Evolutionary conservation across 2,329 filamentous ascomycete species (phyloP), one percentile per base, ranked within the genome.

Genomic region (Phaeophleospora eucalypticola): DNA sequence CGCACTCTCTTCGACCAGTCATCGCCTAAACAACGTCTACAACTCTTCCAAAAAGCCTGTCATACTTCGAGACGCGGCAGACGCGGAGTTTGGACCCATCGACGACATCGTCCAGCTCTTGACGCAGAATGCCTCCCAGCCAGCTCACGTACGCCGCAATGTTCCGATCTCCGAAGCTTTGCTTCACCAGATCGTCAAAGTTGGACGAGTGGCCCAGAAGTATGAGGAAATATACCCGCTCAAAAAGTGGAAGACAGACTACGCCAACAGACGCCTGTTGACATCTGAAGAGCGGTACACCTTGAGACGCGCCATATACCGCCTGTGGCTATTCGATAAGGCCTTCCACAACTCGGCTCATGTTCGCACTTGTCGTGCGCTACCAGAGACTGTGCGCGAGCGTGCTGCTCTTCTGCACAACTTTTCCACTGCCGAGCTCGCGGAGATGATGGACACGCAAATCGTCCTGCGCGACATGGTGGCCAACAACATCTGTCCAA

Each of bases 191-290:
- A 68, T 81, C 36, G 65, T 81, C 18, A 67, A 71, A 36, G 68
- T 77, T 15, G 80, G 80, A 35, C 68, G 71, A 12, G 68, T 80
- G 1, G 80, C 80, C 3, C 71, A 73, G 57, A 74, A 74, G 56
- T 82, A 79, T 75, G 76, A 77, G 57, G 69, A 72, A n/a, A 72
- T 82, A n/a, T 83, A 82, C 57, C 78, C 79, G 0, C 71, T 77
- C 59, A 80, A 81, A 64, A 81, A 81, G 61, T 83, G 80, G 80
- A 81, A 80, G 56, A 59, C 68, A 46, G 73, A 80, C 54, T 81
- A 70, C 52, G 74, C 76, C 46, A 68, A 74, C 46, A 74, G 80
- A 8, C 76, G 80, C 8, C 69, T 78, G 2, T 65, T 83, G 39
- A 73, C 69, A 1, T 49, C 53, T 29, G 50, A 67, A 2, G 80